Percentiles rank a stretch among this genome's conserved stretches.
phyloP scores from a whole-genome alignment of 768 basidiomycete genomes.

The Cystoderma amianthinum region DNA sequence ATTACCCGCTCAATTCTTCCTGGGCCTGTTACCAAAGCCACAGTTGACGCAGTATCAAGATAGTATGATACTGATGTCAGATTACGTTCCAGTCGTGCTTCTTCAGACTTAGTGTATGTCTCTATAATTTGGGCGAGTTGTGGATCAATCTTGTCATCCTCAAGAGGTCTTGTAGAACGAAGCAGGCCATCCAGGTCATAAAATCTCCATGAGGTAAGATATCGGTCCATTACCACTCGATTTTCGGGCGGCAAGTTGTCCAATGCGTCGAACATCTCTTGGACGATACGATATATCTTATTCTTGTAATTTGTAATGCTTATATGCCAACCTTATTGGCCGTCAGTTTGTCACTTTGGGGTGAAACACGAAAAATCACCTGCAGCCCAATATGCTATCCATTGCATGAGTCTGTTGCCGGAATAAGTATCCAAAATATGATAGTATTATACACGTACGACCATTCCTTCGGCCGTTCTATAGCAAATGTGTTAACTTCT shows the following conservation, averaged over 20 bases:
- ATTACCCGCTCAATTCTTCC: conserved; percentile 15
- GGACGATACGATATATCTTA: conserved; percentile 9
- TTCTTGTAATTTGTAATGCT: conserved; percentile 10
- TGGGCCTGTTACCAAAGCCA: conserved; percentile 11
- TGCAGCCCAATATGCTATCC: conserved; percentile 19
- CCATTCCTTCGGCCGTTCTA: conserved; percentile 19
- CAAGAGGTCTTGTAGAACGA: conserved; percentile 9
- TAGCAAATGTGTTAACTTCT: conserved; percentile 26
- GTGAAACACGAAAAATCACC: conserved; percentile 4
- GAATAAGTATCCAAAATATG: neutral
- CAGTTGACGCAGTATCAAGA: conserved; percentile 9
- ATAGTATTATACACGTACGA: conserved; percentile 7
- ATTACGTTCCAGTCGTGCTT: conserved; percentile 8
- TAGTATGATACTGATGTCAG: conserved; percentile 9
- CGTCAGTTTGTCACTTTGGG: neutral
- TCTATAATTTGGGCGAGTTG: conserved; percentile 5
- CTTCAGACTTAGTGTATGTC: conserved; percentile 4
- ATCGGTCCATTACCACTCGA: conserved; percentile 6
- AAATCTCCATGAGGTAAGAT: conserved; percentile 3
- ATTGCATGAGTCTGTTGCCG: conserved; percentile 9
- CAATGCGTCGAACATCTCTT: conserved; percentile 8
- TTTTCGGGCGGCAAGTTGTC: conserved; percentile 8
- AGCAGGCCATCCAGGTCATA: conserved; percentile 8
- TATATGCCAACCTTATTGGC: conserved; percentile 6
- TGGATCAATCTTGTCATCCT: conserved; percentile 1